phyloP scores from a whole-genome alignment of 768 basidiomycete genomes.

The Boletus reticulatus region DNA sequence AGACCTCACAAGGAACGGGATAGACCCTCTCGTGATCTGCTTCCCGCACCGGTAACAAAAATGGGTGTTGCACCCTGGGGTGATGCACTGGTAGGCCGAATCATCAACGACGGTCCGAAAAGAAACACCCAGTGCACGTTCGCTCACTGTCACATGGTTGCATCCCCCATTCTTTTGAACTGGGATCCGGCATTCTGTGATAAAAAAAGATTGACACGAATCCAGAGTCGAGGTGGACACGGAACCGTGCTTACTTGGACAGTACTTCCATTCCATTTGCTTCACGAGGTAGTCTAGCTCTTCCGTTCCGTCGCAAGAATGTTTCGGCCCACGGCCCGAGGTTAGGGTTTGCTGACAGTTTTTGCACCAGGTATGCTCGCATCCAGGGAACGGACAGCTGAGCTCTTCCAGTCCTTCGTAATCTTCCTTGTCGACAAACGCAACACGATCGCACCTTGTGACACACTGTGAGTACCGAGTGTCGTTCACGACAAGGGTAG shows the following conservation, averaged over 20 bases:
- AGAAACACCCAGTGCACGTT: neutral
- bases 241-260: constrained; percentile 43
- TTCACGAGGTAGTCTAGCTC: constrained; percentile 51
- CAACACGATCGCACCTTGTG: constrained; percentile 46
- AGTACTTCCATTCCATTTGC: constrained; percentile 58
- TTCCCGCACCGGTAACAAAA: constrained; percentile 54
- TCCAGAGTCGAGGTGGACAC: neutral
- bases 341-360: constrained; percentile 43
- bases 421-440: constrained; percentile 51
- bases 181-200: constrained; percentile 43
- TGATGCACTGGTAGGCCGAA: constrained; percentile 38
- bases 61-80: constrained; percentile 55
- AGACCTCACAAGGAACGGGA: constrained; percentile 28
- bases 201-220: neutral
- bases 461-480: neutral
- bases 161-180: constrained; percentile 55
- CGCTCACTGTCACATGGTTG: constrained; percentile 57
- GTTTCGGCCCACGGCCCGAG: constrained; percentile 32
- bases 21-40: constrained; percentile 40
- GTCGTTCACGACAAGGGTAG: neutral
- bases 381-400: constrained; percentile 49
- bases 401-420: constrained; percentile 40
- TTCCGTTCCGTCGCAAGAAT: constrained; percentile 56
- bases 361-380: constrained; percentile 60
- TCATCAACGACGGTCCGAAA: neutral